Evolutionary conservation across 495 filamentous ascomycete genomes (phyloP).

Genomic region (Bacidia gigantensis): DNA sequence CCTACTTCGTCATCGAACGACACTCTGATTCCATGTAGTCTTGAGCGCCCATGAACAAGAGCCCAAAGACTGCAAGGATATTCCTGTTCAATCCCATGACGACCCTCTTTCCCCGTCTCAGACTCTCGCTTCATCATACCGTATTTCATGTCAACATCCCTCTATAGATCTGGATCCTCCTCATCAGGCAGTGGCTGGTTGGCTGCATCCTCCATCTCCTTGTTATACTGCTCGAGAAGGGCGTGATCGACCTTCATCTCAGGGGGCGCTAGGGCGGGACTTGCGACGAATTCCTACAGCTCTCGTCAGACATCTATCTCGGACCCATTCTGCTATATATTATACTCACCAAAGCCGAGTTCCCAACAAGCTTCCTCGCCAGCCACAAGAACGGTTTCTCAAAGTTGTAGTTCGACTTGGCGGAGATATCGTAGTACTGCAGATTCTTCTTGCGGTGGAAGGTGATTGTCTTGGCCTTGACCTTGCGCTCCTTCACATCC

Average conservation of each 20-base stretch:
- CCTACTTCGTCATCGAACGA: too few relatives aligned
- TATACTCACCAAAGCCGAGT: conserved; percentile 62
- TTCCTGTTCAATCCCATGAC: too few relatives aligned
- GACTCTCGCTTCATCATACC: not conserved
- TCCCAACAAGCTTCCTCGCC: conserved; percentile 94
- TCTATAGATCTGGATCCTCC: conserved; percentile 70
- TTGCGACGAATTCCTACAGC: conserved; percentile 89
- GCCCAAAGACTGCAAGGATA: too few relatives aligned
- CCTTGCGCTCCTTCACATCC: conserved; percentile 99
- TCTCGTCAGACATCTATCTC: conserved; percentile 14
- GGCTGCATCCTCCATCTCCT: conserved; percentile 78
- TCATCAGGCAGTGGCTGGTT: conserved; percentile 84
- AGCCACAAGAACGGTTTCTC: conserved; percentile 99
- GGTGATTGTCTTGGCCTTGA: conserved; percentile 99
- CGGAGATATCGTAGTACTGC: conserved; percentile 99
- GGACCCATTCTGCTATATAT: conserved; percentile 8
- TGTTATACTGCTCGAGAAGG: conserved; percentile 66
- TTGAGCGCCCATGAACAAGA: too few relatives aligned
- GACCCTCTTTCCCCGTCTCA: too few relatives aligned
- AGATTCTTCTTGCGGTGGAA: conserved; percentile 99
- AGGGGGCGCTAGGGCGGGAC: conserved; percentile 83
- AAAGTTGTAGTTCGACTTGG: conserved; percentile 99
- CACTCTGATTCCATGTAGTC: too few relatives aligned
- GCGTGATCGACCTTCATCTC: conserved; percentile 75
- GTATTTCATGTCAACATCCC: not conserved